Conservation (phyloP, 192 early-diverging fungal genomes). For the Podila verticillata region DNA sequence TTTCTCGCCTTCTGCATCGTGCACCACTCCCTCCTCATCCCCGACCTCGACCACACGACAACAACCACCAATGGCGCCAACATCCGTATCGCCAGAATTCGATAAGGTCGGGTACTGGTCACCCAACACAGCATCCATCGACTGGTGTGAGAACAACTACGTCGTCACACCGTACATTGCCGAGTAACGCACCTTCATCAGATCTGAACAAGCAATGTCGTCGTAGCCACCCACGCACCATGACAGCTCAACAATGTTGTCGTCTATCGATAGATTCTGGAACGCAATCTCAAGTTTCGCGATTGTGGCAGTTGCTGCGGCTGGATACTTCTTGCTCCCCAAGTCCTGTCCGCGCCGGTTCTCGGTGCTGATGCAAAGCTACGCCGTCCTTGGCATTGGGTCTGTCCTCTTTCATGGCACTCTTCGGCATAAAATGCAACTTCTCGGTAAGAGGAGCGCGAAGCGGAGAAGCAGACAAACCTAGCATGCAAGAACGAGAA, state of each 20-base stretch:
- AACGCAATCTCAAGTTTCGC: conserved; percentile 69
- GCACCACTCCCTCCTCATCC: too few relatives aligned
- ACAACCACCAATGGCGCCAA: conserved; percentile 21
- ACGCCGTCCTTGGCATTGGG: conserved; percentile 71
- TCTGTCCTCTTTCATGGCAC: conserved; percentile 83
- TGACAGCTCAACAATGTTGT: not conserved
- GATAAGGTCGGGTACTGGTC: conserved; percentile 49
- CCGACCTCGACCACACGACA: too few relatives aligned
- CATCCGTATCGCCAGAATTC: conserved; percentile 30
- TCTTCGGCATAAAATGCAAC: conserved; percentile 72
- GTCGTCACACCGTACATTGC: conserved; percentile 61
- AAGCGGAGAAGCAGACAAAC: not conserved
- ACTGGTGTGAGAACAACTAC: conserved; percentile 63
- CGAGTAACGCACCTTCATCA: conserved; percentile 45
- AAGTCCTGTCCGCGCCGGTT: conserved; percentile 47
- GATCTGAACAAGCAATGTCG: too few relatives aligned
- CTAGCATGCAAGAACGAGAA: not conserved
- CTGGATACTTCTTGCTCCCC: conserved; percentile 58
- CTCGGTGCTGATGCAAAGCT: conserved; percentile 54
- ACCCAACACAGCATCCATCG: conserved; percentile 47
- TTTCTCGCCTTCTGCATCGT: too few relatives aligned
- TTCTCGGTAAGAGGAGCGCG: conserved; percentile 56
- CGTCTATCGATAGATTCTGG: conserved; percentile 42
- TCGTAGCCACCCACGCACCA: too few relatives aligned
- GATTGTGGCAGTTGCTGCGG: conserved; percentile 62